Percentiles rank a stretch among this genome's conserved stretches.
phyloP scores from a whole-genome alignment of 805 yeast species.

The Diddensiella santjacobensis region DNA sequence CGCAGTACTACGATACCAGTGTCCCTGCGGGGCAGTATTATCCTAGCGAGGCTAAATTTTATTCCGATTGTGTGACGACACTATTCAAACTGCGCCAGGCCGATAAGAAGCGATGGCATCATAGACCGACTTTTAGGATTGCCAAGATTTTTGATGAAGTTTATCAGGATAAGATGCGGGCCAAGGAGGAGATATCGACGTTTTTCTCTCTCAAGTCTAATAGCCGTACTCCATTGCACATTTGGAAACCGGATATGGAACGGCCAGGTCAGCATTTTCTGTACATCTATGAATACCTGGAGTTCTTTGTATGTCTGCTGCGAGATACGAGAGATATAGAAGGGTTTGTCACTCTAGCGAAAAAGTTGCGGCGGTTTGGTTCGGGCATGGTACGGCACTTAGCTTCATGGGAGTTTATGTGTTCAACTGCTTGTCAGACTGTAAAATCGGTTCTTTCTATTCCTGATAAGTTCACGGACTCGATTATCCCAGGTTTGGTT shows the following conservation, averaged over 20 bases:
- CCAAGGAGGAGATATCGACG: constrained; percentile 59
- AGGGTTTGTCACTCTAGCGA: constrained; percentile 56
- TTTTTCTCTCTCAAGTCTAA: constrained; percentile 60
- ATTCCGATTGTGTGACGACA: constrained; percentile 40
- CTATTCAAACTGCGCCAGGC: constrained; percentile 46
- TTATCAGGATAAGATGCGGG: constrained; percentile 47
- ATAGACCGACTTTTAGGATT: constrained; percentile 69
- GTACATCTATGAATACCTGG: constrained; percentile 66
- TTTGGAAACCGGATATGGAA: constrained; percentile 93
- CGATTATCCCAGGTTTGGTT: constrained; percentile 43
- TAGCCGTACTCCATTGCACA: constrained; percentile 70
- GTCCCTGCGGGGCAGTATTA: background rate
- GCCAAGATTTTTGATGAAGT: constrained; percentile 60
- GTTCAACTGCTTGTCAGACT: constrained; percentile 49
- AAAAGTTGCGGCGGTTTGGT: constrained; percentile 72
- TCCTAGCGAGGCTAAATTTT: constrained; percentile 30
- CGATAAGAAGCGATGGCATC: constrained; percentile 92
- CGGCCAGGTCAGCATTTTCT: constrained; percentile 90
- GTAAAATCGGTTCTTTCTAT: constrained; percentile 44
- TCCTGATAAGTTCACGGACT: constrained; percentile 49
- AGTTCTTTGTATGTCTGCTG: constrained; percentile 57
- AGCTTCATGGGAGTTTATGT: constrained; percentile 63
- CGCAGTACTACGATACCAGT: constrained; percentile 25
- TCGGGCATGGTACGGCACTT: constrained; percentile 67
- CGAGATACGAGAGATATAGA: constrained; percentile 52